Conservation (phyloP, 768 basidiomycete genomes). For the Cantharellus anzutake region DNA sequence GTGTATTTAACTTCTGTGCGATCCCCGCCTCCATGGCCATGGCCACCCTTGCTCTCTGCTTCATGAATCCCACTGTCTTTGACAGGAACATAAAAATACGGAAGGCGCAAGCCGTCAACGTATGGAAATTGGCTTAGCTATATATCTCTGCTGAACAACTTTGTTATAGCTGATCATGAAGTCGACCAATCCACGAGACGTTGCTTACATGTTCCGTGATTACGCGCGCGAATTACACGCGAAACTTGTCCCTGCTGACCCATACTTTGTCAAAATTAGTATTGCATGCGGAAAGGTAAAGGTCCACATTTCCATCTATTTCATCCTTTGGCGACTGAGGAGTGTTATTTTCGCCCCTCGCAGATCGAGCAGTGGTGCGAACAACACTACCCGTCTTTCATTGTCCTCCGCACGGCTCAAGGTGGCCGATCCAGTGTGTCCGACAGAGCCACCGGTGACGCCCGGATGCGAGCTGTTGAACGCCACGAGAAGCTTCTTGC, state of each 20-base stretch:
- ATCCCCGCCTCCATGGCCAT: constrained; percentile 93
- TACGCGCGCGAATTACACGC: constrained; percentile 69
- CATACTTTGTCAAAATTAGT: constrained; percentile 65
- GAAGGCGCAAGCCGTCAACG: constrained; percentile 72
- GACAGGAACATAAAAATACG: constrained; percentile 85
- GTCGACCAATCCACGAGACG: constrained; percentile 82
- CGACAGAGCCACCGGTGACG: constrained; percentile 15
- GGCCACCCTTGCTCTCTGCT: constrained; percentile 79
- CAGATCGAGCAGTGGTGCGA: constrained; percentile 90
- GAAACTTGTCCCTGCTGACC: constrained; percentile 62
- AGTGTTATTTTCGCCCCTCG: background rate
- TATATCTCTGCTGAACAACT: background rate
- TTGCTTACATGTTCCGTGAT: constrained; percentile 71
- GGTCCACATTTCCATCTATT: constrained; percentile 4
- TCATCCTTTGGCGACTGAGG: background rate
- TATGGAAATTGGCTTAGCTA: constrained; percentile 20
- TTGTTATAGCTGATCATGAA: constrained; percentile 63
- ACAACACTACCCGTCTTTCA: constrained; percentile 84
- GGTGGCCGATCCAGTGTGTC: constrained; percentile 14
- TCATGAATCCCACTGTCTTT: constrained; percentile 82
- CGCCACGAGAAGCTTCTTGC: constrained; percentile 5
- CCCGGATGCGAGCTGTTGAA: constrained; percentile 17
- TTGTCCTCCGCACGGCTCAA: constrained; percentile 18
- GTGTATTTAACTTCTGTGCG: constrained; percentile 88
- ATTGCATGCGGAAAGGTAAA: constrained; percentile 66